Percentiles rank a stretch among this genome's conserved stretches.
phyloP scores from a whole-genome alignment of 306 rosid genomes.

The Pachyrhizus erosus region DNA sequence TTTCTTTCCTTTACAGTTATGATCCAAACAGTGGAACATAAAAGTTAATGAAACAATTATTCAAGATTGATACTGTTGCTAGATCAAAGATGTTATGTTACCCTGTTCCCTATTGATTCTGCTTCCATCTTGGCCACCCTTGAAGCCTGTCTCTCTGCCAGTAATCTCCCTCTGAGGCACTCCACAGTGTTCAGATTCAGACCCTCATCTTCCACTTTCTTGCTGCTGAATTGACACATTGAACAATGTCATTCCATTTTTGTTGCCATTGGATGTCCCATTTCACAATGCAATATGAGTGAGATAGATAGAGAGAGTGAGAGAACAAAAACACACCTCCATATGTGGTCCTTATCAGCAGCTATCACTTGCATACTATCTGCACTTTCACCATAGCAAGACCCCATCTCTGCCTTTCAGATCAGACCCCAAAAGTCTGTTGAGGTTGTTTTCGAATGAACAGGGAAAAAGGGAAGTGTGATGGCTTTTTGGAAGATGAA shows the following conservation, averaged over 20 bases:
- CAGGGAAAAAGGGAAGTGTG: background rate
- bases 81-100: constrained; percentile 22
- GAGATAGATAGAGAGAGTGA: constrained; percentile 23
- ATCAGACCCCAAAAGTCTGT: constrained; percentile 37
- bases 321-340: constrained; percentile 54
- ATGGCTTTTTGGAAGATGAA: constrained; percentile 33
- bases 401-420: constrained; percentile 43
- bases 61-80: constrained; percentile 10
- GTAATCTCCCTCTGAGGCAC: constrained; percentile 84
- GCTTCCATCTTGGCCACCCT: constrained; percentile 69
- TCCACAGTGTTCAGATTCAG: constrained; percentile 69
- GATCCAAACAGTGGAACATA: constrained; percentile 25
- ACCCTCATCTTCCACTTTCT: constrained; percentile 62
- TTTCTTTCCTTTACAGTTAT: constrained; percentile 29
- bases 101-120: constrained; percentile 69
- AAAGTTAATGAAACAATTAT: constrained; percentile 38
- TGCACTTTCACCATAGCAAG: constrained; percentile 40
- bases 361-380: constrained; percentile 39
- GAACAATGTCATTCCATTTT: constrained; percentile 42
- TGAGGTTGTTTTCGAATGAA: background rate
- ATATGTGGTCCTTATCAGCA: constrained; percentile 46
- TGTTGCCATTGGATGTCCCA: constrained; percentile 3
- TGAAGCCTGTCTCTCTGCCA: constrained; percentile 93
- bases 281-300: constrained; percentile 36
- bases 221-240: constrained; percentile 50